Evolutionary conservation across 257 asterid species (phyloP).

Genomic region (Solanum virginianum): DNA sequence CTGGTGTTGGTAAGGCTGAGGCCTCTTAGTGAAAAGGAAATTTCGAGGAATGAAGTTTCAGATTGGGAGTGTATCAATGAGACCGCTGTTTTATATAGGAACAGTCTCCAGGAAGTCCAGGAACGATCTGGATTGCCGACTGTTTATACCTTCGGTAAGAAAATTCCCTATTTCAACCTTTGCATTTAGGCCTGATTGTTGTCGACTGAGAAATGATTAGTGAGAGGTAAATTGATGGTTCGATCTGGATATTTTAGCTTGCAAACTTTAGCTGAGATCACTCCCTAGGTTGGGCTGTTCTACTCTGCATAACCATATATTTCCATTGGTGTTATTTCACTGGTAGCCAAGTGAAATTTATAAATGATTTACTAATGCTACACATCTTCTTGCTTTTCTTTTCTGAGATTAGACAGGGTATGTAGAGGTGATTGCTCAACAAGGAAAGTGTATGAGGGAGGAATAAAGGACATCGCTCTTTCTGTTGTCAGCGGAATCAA

Average conservation of each 20-base stretch:
- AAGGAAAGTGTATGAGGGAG: constrained; percentile 78
- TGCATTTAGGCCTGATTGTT: background rate
- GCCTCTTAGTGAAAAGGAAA: constrained; percentile 94
- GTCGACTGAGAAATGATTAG: background rate
- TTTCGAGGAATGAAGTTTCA: constrained; percentile 60
- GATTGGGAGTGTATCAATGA: constrained; percentile 99
- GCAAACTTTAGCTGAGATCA: background rate
- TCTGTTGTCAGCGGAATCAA: constrained; percentile 86
- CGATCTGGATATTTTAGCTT: constrained; percentile 3
- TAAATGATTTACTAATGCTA: background rate
- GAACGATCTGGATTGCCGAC: constrained; percentile 94
- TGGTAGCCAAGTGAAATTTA: background rate
- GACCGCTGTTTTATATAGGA: constrained; percentile 81
- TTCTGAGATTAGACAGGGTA: constrained; percentile 54
- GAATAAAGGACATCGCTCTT: constrained; percentile 77
- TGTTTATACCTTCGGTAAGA: constrained; percentile 82
- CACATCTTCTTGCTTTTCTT: background rate
- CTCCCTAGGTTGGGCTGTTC: background rate
- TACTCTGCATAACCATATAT: background rate
- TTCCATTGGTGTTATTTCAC: background rate
- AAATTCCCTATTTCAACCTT: background rate
- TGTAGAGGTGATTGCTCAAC: constrained; percentile 83
- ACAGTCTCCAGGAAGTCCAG: constrained; percentile 97
- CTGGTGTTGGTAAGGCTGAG: constrained; percentile 90
- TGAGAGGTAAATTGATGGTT: background rate